Evolutionary conservation across 257 asterid species (phyloP), one percentile per base, ranked within the genome.

Genomic region (Capsicum rhomboideum): DNA sequence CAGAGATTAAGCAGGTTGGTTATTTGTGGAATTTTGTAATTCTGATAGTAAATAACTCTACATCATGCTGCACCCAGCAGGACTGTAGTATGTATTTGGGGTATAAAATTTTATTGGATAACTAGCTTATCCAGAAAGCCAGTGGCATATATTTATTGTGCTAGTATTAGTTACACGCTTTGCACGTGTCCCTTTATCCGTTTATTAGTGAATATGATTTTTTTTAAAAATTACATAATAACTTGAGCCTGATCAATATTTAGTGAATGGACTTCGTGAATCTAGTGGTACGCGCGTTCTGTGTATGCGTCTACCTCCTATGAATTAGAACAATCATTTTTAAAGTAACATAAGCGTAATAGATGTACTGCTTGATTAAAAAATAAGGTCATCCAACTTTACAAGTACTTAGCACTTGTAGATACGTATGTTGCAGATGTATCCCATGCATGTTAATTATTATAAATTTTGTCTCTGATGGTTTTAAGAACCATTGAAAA

Each of bases 1-100:
- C 99, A 20, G 99, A 97, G 89, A 97, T 97, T 83, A 95, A 93
- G 92, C 98, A 94, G 98, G 99, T 92, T 44, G 68, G 79, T 46
- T 28, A 53, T 46, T 18, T 74, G 31, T 77, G 46, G 46, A 50
- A 23, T 49, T 74, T 46, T 26, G 16, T 31, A 50, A 50, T 77
- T 1, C 63, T 77, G 63, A 17, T 50, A 16, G 10, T 77, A 16
- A 74, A 23, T 26, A 17, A 50, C 10, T 26, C 2, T 2, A 26
- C 44, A 77, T 77, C 10, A 74, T 4, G 63, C 63, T 0, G 63
- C 46, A 77, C 81, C 44, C 61, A 26, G 63, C 46, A 75, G 26
- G 59, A 77, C 2, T 26, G 44, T 77, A 17, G 26, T 46, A 50
- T 14, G 46, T 77, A 14, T 0, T 50, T 77, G 82, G 23, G 59